A percentile compares a stretch with the other conserved stretches of the same genome.
These are phyloP conservation scores for Trichophyton simii DNA, from an alignment of 2,329 filamentous ascomycete genomes.

Conservation along the genomic window DNA sequence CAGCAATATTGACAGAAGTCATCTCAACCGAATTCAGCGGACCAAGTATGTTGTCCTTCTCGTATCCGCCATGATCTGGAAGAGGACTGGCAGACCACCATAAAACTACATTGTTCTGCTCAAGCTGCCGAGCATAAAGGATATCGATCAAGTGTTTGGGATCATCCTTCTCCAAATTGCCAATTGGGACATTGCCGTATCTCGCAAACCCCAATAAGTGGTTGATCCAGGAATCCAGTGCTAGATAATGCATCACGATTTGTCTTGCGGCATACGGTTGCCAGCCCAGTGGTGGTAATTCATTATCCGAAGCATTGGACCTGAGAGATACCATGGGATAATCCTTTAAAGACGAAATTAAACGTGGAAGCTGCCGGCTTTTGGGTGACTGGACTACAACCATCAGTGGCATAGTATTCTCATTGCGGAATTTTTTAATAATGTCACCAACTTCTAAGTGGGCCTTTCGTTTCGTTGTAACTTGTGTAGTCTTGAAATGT, in stretches of 20 bases:
- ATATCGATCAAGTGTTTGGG: conserved; percentile 92
- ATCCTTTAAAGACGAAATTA: conserved; percentile 70
- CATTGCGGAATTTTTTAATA: conserved; percentile 79
- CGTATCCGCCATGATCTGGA: conserved; percentile 91
- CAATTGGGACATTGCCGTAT: conserved; percentile 88
- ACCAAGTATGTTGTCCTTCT: conserved; percentile 77
- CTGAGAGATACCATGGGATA: conserved; percentile 72
- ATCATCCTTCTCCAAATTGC: conserved; percentile 89
- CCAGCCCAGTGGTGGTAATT: conserved; percentile 86
- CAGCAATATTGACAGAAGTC: conserved; percentile 85
- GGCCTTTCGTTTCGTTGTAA: conserved; percentile 80
- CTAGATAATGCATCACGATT: conserved; percentile 78
- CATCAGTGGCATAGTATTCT: conserved; percentile 67
- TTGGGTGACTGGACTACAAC: conserved; percentile 87
- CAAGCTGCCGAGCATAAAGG: conserved; percentile 78
- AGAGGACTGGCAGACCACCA: conserved; percentile 89
- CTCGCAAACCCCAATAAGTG: conserved; percentile 78
- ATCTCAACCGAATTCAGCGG: conserved; percentile 78
- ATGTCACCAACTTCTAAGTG: conserved; percentile 77
- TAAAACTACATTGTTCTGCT: conserved; percentile 82
- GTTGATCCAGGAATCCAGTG: conserved; percentile 81
- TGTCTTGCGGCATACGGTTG: conserved; percentile 78
- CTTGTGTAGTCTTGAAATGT: conserved; percentile 72
- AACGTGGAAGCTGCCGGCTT: conserved; percentile 64
- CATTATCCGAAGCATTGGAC: conserved; percentile 71